Percentiles rank a stretch among this genome's conserved stretches.
Evolutionary conservation across 345 rosid species (phyloP).

Genomic region (Hevea brasiliensis): DNA sequence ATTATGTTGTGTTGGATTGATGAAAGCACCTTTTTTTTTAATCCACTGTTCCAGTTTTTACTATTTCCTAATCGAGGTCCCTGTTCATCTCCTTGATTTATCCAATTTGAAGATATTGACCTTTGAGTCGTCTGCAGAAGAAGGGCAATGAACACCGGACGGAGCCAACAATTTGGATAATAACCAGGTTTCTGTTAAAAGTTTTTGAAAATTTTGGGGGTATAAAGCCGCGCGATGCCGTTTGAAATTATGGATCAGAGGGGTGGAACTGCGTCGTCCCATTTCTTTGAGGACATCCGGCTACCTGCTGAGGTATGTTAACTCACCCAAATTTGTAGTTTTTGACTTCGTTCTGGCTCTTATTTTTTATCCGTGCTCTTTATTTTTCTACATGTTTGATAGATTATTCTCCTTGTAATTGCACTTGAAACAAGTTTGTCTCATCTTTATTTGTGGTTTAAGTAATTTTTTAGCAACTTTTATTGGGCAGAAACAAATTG

Average conservation of each 20-base stretch:
- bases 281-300: constrained; percentile 43
- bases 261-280: constrained; percentile 46
- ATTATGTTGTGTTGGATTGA: background rate
- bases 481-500: constrained; percentile 66
- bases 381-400: background rate
- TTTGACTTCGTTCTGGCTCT: background rate
- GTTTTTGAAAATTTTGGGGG: constrained; percentile 25
- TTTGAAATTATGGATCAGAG: constrained; percentile 65
- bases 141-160: constrained; percentile 24
- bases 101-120: constrained; percentile 14
- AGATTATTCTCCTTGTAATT: background rate
- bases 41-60: background rate
- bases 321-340: background rate
- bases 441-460: constrained; percentile 15
- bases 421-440: background rate
- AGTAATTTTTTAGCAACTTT: constrained; percentile 24
- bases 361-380: background rate
- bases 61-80: background rate
- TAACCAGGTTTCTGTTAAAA: background rate
- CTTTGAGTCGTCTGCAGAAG: constrained; percentile 29
- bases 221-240: constrained; percentile 48
- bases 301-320: constrained; percentile 50
- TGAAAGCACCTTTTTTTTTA: background rate
- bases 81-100: background rate
- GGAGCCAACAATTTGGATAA: constrained; percentile 18